Evolutionary conservation across 2,329 filamentous ascomycete genomes (phyloP).

Genomic region (Tolypocladium paradoxum): DNA sequence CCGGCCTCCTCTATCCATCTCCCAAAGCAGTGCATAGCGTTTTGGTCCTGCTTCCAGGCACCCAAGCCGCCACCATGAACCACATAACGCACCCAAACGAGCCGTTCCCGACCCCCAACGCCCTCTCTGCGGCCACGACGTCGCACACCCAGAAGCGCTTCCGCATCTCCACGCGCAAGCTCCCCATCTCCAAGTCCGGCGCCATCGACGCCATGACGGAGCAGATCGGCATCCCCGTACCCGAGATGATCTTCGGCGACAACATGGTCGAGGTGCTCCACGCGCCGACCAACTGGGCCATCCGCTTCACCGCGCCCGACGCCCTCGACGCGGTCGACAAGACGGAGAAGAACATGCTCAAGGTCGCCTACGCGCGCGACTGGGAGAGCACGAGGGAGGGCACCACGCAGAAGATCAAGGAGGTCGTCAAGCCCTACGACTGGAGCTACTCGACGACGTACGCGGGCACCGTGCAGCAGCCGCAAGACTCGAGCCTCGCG

Average conservation of each 20-base stretch:
- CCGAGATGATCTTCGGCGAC: slow-evolving; percentile 99
- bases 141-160: slow-evolving; percentile 54
- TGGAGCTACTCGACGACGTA: slow-evolving; percentile 96
- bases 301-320: slow-evolving; percentile 76
- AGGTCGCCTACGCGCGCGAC: slow-evolving; percentile 83
- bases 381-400: slow-evolving; percentile 64
- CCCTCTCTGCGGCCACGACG: slow-evolving; percentile 42
- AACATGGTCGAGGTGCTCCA: slow-evolving; percentile 74
- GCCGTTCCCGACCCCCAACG: slow-evolving; percentile 41
- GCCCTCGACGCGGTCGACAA: slow-evolving; percentile 90
- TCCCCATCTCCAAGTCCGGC: slow-evolving; percentile 85
- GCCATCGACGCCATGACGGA: slow-evolving; percentile 79
- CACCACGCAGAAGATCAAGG: slow-evolving; percentile 78
- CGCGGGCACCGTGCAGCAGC: slow-evolving; percentile 51
- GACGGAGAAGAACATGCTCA: slow-evolving; percentile 80
- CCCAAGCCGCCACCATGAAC: slow-evolving; percentile 19
- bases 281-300: slow-evolving; percentile 60
- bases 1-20: not conserved
- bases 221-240: slow-evolving; percentile 73
- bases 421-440: slow-evolving; percentile 92
- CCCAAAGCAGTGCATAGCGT: too few species aligned
- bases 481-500: not conserved
- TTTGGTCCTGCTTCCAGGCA: not conserved
- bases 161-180: slow-evolving; percentile 72
- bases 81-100: slow-evolving; percentile 33